phyloP scores from a whole-genome alignment of 2,329 filamentous ascomycete species.

The Aspergillus latus region DNA sequence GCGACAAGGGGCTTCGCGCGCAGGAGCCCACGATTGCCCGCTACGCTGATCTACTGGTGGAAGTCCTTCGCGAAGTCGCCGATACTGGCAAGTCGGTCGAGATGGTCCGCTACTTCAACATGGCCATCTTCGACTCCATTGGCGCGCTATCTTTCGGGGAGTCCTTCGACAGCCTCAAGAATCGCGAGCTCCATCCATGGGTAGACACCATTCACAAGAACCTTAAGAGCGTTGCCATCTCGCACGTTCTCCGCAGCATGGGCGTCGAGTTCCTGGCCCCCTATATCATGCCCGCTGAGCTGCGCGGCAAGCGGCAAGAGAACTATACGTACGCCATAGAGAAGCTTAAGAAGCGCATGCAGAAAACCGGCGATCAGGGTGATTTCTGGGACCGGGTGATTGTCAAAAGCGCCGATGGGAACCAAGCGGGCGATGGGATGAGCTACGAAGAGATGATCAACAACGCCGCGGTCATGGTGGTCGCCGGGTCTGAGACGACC shows the following conservation, averaged over 20 bases:
- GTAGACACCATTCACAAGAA: no score
- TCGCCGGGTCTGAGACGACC: slow-evolving; percentile 55
- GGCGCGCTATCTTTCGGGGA: slow-evolving; percentile 20
- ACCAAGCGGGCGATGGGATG: slow-evolving; percentile 12
- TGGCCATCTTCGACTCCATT: slow-evolving; percentile 23
- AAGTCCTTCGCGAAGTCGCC: neutral
- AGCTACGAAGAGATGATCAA: slow-evolving; percentile 17
- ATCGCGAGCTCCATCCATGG: no score
- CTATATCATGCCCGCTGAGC: no score
- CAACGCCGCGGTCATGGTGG: slow-evolving; percentile 32
- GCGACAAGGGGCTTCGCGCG: neutral
- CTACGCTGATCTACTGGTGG: neutral
- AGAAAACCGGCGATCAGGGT: slow-evolving; percentile 9
- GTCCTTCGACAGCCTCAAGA: slow-evolving; percentile 1
- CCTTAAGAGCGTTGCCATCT: no score
- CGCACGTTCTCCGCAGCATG: no score
- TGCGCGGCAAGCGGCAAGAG: no score
- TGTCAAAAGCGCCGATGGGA: neutral
- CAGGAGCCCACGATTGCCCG: neutral
- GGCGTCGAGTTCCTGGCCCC: no score
- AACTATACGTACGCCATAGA: no score
- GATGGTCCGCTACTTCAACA: slow-evolving; percentile 11
- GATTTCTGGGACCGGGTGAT: slow-evolving; percentile 1
- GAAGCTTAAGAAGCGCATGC: no score
- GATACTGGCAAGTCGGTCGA: neutral